These are phyloP conservation scores for Trametes polyzona DNA, from an alignment of 1,284 basidiomycete species.

Conservation along the genomic window DNA sequence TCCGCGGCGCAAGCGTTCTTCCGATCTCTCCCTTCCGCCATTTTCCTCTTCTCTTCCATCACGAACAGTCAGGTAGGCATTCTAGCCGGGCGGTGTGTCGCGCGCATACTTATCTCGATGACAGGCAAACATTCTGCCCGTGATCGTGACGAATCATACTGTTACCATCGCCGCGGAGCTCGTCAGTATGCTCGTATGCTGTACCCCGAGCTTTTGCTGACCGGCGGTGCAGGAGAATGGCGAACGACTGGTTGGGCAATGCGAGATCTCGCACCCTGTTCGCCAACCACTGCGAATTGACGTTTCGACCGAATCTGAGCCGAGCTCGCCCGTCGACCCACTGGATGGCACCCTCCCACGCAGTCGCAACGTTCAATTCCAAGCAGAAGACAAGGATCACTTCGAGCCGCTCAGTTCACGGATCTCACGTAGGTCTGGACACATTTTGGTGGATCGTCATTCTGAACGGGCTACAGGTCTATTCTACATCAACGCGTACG, in stretches of 20 bases:
- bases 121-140: conserved; percentile 83
- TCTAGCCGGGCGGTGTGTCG: neutral
- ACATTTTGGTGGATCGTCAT: neutral
- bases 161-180: conserved; percentile 97
- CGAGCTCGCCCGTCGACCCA: conserved; percentile 47
- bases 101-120: neutral
- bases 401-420: conserved; percentile 66
- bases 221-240: conserved; percentile 62
- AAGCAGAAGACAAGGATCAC: conserved; percentile 52
- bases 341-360: conserved; percentile 50
- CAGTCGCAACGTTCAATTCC: conserved; percentile 71
- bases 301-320: conserved; percentile 30
- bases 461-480: conserved; percentile 52
- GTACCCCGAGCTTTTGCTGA: conserved; percentile 4
- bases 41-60: conserved; percentile 94
- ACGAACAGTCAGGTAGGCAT: conserved; percentile 68
- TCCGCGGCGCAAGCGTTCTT: conserved; percentile 88
- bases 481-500: conserved; percentile 94
- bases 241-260: conserved; percentile 87
- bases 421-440: conserved; percentile 60
- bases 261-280: conserved; percentile 95
- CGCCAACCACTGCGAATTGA: conserved; percentile 37
- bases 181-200: conserved; percentile 46
- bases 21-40: conserved; percentile 89
- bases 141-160: conserved; percentile 93